Percentiles rank a stretch among this genome's conserved stretches.
Conservation (phyloP, 768 basidiomycete genomes). For the Amanita inopinata region DNA sequence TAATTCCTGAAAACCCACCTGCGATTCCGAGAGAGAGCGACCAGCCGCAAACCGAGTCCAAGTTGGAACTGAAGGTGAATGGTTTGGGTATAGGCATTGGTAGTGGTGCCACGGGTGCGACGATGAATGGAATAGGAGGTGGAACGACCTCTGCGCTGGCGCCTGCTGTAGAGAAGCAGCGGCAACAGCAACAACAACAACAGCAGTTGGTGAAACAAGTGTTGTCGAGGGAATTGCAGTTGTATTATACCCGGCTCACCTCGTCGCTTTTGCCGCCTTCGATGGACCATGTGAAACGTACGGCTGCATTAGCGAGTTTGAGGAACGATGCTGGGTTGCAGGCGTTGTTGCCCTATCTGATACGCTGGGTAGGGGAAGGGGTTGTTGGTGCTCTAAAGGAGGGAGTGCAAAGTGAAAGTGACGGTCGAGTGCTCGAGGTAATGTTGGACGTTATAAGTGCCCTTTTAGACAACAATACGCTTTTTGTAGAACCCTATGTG, state of each 20-base stretch:
- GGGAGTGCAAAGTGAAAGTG: slow-evolving; percentile 46
- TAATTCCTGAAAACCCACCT: slow-evolving; percentile 95
- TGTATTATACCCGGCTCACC: slow-evolving; percentile 91
- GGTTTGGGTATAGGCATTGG: slow-evolving; percentile 18
- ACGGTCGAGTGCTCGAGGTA: slow-evolving; percentile 69
- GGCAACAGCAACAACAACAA: slow-evolving; percentile 43
- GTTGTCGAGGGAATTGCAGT: slow-evolving; percentile 85
- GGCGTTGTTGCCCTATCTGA: slow-evolving; percentile 85
- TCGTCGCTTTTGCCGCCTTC: slow-evolving; percentile 69
- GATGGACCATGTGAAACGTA: slow-evolving; percentile 55
- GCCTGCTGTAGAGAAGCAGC: slow-evolving; percentile 26
- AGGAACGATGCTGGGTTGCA: slow-evolving; percentile 86
- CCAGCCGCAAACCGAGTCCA: slow-evolving; percentile 17
- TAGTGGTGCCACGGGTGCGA: slow-evolving; percentile 15
- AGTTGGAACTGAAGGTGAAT: slow-evolving; percentile 15
- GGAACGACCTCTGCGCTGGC: slow-evolving; percentile 15
- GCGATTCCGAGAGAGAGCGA: slow-evolving; percentile 52
- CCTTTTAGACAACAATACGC: slow-evolving; percentile 72
- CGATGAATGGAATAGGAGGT: slow-evolving; percentile 7
- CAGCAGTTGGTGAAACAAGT: slow-evolving; percentile 85
- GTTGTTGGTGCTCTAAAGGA: slow-evolving; percentile 58
- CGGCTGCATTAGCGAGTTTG: slow-evolving; percentile 85
- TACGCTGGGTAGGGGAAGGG: slow-evolving; percentile 91
- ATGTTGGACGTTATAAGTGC: slow-evolving; percentile 80
- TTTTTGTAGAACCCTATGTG: slow-evolving; percentile 96